Conservation (phyloP, 2,329 filamentous ascomycete genomes). For the Xylariaceae sp. region DNA sequence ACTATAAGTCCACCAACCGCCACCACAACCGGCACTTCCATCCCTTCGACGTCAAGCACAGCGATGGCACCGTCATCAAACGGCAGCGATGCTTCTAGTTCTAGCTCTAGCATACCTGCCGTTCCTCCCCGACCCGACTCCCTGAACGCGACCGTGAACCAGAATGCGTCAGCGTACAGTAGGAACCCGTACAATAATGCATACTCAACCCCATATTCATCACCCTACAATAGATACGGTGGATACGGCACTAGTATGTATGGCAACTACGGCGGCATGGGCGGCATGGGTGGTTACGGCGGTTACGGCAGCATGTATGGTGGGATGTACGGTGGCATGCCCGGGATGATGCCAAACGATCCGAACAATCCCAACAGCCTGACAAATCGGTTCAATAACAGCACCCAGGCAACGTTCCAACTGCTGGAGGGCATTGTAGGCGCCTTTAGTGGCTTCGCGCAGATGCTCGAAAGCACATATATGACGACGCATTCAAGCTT, state of each 20-base stretch:
- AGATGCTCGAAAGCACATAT: slow-evolving; percentile 99
- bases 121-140: slow-evolving; percentile 81
- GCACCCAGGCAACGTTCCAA: slow-evolving; percentile 95
- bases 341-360: slow-evolving; percentile 53
- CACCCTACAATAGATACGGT: slow-evolving; percentile 40
- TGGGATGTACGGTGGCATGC: slow-evolving; percentile 45
- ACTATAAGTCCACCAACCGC: slow-evolving; percentile 44
- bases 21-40: slow-evolving; percentile 45
- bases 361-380: slow-evolving; percentile 91
- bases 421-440: slow-evolving; percentile 97
- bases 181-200: slow-evolving; percentile 49
- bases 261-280: slow-evolving; percentile 38
- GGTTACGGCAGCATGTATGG: slow-evolving; percentile 43
- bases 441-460: slow-evolving; percentile 94
- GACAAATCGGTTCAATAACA: slow-evolving; percentile 93
- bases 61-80: slow-evolving; percentile 45
- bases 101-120: slow-evolving; percentile 58
- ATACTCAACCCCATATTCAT: slow-evolving; percentile 57
- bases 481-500: slow-evolving; percentile 99
- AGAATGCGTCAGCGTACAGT: slow-evolving; percentile 84
- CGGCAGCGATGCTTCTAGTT: slow-evolving; percentile 13
- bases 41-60: slow-evolving; percentile 45
- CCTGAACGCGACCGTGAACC: slow-evolving; percentile 78
- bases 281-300: slow-evolving; percentile 48
- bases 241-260: slow-evolving; percentile 43